Evolutionary conservation across 116 monocot species (phyloP), one percentile per base, ranked within the genome.

Genomic region (Iris pallida): DNA sequence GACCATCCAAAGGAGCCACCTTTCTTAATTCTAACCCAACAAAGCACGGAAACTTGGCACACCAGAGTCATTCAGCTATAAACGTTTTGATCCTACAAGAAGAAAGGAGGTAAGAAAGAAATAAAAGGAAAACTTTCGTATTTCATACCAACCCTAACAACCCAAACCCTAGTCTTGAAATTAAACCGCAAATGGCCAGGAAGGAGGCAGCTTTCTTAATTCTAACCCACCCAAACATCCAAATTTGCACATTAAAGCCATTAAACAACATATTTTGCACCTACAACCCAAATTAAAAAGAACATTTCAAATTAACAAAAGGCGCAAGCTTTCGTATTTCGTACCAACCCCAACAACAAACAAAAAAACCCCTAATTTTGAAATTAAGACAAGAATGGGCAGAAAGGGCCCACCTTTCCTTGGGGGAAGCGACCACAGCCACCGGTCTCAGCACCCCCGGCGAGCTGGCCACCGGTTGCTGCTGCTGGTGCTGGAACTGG

Each of bases 351-450:
- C 41, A 59, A 59, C 42, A 40, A 40, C 59, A 2, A 70, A 68
- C 0, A 17, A 30, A 69, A 51, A 70, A 68, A 1, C 44, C 70
- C 70, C 71, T 54, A 55, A 72, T 55, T 55, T 55, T n/a, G 16
- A 41, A 68, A 59, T 41, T 42, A 12, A 41, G 5, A 45, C 63
- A 45, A 30, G 43, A 45, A 57, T 7, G 65, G 9, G 43, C n/a
- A 16, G 20, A 78, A 82, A 74, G 59, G 53, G 47, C 59, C 18
- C 57, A 86, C 86, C 86, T 81, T 73, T 81, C 78, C 49, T 82
- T 82, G 4, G 71, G 56, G 13, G 72, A 2, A 55, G 72, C n/a
- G 11, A 41, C 45, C 41, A 60, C 16, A 55, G 51, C 69, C 20
- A 57, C 53, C 43, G 63, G 19, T 12, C 14, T 8, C 53, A 57